Evolutionary conservation across 139 green algal species (phyloP).

Genomic region (Picochlorum sp.): DNA sequence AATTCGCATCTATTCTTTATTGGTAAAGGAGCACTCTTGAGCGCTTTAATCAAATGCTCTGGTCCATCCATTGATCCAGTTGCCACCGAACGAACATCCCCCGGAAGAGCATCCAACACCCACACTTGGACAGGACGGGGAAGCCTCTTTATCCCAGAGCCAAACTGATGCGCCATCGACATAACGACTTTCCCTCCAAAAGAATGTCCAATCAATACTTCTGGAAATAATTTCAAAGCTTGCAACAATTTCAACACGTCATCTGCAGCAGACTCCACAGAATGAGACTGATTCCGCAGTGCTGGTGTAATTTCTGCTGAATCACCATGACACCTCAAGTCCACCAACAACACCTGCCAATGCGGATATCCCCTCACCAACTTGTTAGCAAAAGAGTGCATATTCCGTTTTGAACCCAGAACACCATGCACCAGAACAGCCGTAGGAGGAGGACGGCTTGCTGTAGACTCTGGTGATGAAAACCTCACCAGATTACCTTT

Average conservation of each 20-base stretch:
- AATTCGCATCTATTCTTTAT: conserved; percentile 44
- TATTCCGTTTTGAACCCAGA: conserved; percentile 76
- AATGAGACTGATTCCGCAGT: conserved; percentile 32
- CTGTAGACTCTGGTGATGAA: not conserved
- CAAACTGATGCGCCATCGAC: conserved; percentile 84
- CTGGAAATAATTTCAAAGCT: conserved; percentile 75
- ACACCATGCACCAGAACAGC: conserved; percentile 92
- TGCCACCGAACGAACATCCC: conserved; percentile 52
- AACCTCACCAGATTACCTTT: conserved; percentile 43
- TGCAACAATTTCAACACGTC: conserved; percentile 69
- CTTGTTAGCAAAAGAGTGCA: conserved; percentile 63
- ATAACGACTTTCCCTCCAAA: conserved; percentile 92
- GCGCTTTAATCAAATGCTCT: conserved; percentile 58
- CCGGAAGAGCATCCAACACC: conserved; percentile 84
- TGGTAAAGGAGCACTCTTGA: conserved; percentile 55
- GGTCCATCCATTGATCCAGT: conserved; percentile 58
- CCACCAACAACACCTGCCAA: conserved; percentile 86
- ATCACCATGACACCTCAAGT: conserved; percentile 88
- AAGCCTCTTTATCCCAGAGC: conserved; percentile 27
- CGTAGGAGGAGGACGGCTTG: conserved; percentile 54
- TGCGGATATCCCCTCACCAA: conserved; percentile 65
- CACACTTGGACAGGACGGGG: conserved; percentile 82
- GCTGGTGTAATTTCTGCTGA: conserved; percentile 32
- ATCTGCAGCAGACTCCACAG: conserved; percentile 50
- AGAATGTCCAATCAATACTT: conserved; percentile 81